Base-by-base conservation (phyloP, 768 basidiomycete species). In the Zangia roseola region DNA sequence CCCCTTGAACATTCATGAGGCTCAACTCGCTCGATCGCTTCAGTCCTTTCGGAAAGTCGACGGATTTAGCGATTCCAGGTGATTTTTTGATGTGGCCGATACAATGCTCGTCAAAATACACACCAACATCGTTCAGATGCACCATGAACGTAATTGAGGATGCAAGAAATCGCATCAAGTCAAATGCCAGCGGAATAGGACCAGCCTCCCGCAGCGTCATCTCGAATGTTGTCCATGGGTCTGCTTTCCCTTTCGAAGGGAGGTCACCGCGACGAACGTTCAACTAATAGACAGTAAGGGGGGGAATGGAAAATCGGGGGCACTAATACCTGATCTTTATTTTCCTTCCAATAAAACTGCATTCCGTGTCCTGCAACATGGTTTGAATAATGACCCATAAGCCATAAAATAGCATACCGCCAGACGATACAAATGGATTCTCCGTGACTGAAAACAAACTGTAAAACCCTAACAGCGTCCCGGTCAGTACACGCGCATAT, bases 261-360 rank as follows among this genome's bases (percentile, higher is more conserved):
- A 90, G 71, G 36, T 74, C 69, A 8, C 92, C 94, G 30, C 91
- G 81, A 30, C 92, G 83, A 14, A 88, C 94, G 57, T 86, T 88
- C 2, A 97, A 77, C 86, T 92, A 9, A 35, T 37, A 50, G 7
- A 38, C 16, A 5, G 40, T 54, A 25, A 46, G 58, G 42, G 40
- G n/a, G n/a, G n/a, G n/a, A n/a, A n/a, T n/a, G n/a, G 20, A 43
- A 10, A 2, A 16, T n/a, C 17, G 24, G 21, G 26, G 37, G n/a
- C 8, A 33, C 20, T 31, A 17, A 30, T 54, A 86, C 85, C 73
- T 94, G 91, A 61, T 94, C 91, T 59, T 88, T 91, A 58, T 87
- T 88, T 59, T 90, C 90, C 63, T 92, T 94, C 92, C 92, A 97
- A 64, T 94, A 90, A 65, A 97, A 97, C 0, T 84, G 87, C 93